Base-by-base conservation (phyloP, 2,329 filamentous ascomycete species). In the Aureobasidium melanogenum region DNA sequence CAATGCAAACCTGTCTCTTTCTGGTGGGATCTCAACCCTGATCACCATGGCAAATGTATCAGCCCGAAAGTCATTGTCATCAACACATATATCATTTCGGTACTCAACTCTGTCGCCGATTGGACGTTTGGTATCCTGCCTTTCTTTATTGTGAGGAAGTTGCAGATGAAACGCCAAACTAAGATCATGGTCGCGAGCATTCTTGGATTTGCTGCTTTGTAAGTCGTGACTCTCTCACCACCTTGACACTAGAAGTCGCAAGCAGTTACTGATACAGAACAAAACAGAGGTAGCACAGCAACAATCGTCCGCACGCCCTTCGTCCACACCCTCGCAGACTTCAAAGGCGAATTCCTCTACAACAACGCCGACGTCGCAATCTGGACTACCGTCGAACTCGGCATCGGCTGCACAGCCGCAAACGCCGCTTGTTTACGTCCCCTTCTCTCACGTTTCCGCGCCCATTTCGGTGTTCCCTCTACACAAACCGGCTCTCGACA, bases 1-100 rank as follows among this genome's bases (percentile, higher is more conserved):
- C 80, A 84, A 69, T 84, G 82, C 66, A 70, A 69, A n/a, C 81
- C 81, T 54, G 74, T 81, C 10, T 70, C 71, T 2, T 76, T 75
- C 54, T 84, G 82, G 67, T 84, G 82, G 82, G 71, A 73, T 30
- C 66, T 74, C 14, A 68, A 74, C 56, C 75, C 69, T 0, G 67
- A 68, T 4, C 67, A 74, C 10, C 67, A 74, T 9, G 73, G 71
- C 19, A 73, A 72, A 28, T 82, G 79, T 63, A 66, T 81, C 51
- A 64, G 69, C 26, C 70, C 72, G 6, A 71, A 76, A 1, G 72
- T 80, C 58, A 76, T 86, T 30, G 79, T 82, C 58, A 76, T 71
- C 24, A 74, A 69, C 19, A 69, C 67, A 0, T 72, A 71, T 52
- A 64, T 66, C 8, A 65, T 71, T 6, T 69, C 66, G 55, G 73